A percentile compares a stretch with the other conserved stretches of the same genome.
phyloP scores from a whole-genome alignment of 2,329 filamentous ascomycete genomes.

The Byssochlamys sp. region DNA sequence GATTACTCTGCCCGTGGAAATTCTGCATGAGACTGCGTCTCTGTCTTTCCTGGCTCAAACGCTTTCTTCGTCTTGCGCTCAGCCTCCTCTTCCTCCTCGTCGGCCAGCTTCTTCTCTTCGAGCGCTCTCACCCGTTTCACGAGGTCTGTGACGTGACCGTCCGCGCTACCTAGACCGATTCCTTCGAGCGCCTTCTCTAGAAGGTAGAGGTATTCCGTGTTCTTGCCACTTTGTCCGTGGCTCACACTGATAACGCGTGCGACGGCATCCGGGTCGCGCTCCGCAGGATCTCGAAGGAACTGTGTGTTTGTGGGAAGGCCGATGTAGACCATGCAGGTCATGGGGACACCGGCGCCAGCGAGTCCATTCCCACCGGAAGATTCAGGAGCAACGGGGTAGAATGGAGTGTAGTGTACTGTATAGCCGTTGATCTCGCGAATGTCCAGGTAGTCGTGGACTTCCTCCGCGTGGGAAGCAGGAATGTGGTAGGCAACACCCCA shows the following conservation, averaged over 20 bases:
- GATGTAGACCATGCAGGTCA: slow-evolving; percentile 73
- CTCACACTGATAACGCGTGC: slow-evolving; percentile 72
- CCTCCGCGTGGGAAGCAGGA: slow-evolving; percentile 57
- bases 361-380: slow-evolving; percentile 3
- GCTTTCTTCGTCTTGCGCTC: slow-evolving; percentile 19
- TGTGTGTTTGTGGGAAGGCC: slow-evolving; percentile 87
- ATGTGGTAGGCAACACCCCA: slow-evolving; percentile 95
- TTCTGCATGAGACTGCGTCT: neutral
- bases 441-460: slow-evolving; percentile 83
- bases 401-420: slow-evolving; percentile 80
- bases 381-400: slow-evolving; percentile 50
- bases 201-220: slow-evolving; percentile 77
- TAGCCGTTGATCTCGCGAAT: slow-evolving; percentile 97
- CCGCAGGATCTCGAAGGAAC: slow-evolving; percentile 51
- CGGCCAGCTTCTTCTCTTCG: slow-evolving; percentile 31
- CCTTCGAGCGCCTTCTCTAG: slow-evolving; percentile 65
- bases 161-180: slow-evolving; percentile 65
- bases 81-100: slow-evolving; percentile 23
- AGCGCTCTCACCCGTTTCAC: slow-evolving; percentile 61
- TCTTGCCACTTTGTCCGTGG: slow-evolving; percentile 74
- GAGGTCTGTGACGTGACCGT: slow-evolving; percentile 76
- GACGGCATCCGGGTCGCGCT: slow-evolving; percentile 66
- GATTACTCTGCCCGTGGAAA: neutral
- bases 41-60: neutral
- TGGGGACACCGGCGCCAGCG: slow-evolving; percentile 28